These are phyloP conservation scores for Shiraia sp. DNA, from an alignment of 2,329 filamentous ascomycete species.

Conservation along the genomic window DNA sequence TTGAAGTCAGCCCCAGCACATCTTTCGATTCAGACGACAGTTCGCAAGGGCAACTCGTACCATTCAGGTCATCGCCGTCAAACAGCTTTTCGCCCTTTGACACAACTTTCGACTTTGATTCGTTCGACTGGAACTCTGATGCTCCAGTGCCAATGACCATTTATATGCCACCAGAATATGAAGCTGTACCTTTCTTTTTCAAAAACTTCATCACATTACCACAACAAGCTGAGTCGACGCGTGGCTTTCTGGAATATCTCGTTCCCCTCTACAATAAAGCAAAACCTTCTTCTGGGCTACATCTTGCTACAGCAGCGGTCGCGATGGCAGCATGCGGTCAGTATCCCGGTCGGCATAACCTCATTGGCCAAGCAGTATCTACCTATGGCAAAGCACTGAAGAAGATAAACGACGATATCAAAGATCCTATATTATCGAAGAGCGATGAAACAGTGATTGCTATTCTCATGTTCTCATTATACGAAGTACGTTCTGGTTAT, in stretches of 20 bases:
- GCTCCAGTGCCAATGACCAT: constrained; percentile 31
- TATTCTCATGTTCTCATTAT: constrained; percentile 47
- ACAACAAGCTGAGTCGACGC: constrained; percentile 42
- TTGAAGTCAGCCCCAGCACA: constrained; percentile 9
- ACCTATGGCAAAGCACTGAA: constrained; percentile 45
- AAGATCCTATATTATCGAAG: constrained; percentile 39
- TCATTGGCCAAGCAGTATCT: constrained; percentile 38
- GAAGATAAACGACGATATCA: constrained; percentile 42
- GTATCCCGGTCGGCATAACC: constrained; percentile 40
- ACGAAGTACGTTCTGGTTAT: constrained; percentile 40
- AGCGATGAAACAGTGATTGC: constrained; percentile 46
- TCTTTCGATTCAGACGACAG: constrained; percentile 15
- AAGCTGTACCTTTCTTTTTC: constrained; percentile 49
- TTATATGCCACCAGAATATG: constrained; percentile 37
- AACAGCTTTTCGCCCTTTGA: constrained; percentile 11
- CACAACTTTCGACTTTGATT: constrained; percentile 27
- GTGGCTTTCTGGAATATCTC: constrained; percentile 45
- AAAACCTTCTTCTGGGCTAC: constrained; percentile 41
- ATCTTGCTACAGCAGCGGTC: constrained; percentile 46
- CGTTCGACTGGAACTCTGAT: constrained; percentile 37
- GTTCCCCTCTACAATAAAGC: constrained; percentile 44
- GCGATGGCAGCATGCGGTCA: constrained; percentile 44
- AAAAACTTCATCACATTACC: constrained; percentile 46
- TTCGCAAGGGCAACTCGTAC: constrained; percentile 23
- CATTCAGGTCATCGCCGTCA: constrained; percentile 20